Base-by-base conservation (phyloP, 2,329 filamentous ascomycete species). In the Coleophoma eucalyptorum region DNA sequence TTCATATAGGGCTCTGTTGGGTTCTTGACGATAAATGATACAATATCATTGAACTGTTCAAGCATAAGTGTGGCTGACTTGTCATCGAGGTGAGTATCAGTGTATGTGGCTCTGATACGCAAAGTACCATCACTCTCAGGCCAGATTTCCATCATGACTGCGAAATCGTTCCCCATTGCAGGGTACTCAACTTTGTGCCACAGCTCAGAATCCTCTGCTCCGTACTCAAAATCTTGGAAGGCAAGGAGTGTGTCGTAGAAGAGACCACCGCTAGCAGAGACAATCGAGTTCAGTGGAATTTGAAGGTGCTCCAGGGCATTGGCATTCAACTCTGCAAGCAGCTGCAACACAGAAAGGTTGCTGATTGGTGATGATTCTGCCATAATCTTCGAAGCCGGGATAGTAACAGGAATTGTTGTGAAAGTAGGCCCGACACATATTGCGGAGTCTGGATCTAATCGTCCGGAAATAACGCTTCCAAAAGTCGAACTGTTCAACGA, bases 141-240 rank as follows among this genome's bases (percentile, higher is more conserved):
- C 57, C 62, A 64, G 7, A 66, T 56, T 43, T 67, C 65, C 5
- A 67, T 44, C 63, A 66, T 66, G 2, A 66, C 62, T 1, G 61
- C 59, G 45, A 65, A 64, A 43, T 67, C 64, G 20, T 63, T 64
- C 5, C 57, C 62, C 64, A 67, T 67, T 2, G 50, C 49, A 5
- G 42, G 8, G 15, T 48, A n/a, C 1, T 49, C 45, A 16, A 51
- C 41, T 16, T 53, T 45, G 4, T 48, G 38, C 4, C 52, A 15
- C 2, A 40, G 15, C 19, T 19, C 15, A 4, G 33, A 48, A 19
- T 37, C 16, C n/a, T 41, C 18, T 11, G 33, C 37, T 6, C 33
- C 33, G 13, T 16, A 40, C n/a, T 31, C 21, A 26, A 48, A 48
- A 26, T 48, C 45, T 21, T 48, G 45, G 18, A 37, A 48, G 16